Conservation (phyloP, 805 yeast species). For the Wickerhamia fluorescens region DNA sequence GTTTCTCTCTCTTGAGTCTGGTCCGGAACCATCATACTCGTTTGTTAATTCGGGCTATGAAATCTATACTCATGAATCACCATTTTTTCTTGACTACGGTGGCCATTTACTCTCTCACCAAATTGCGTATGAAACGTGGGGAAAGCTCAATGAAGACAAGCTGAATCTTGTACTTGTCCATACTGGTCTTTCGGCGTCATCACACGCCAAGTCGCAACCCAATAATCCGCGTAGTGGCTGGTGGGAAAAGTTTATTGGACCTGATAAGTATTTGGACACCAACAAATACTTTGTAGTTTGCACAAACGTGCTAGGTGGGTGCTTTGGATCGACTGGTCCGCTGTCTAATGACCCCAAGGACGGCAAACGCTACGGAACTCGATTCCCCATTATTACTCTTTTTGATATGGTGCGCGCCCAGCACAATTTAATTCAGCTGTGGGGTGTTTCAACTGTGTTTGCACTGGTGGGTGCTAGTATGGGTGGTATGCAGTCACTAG, state of each 20-base stretch:
- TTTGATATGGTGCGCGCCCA: constrained; percentile 93
- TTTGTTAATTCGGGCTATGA: constrained; percentile 62
- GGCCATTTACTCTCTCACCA: constrained; percentile 66
- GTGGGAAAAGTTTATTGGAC: constrained; percentile 95
- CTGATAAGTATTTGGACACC: constrained; percentile 74
- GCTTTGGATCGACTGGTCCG: constrained; percentile 94
- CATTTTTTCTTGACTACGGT: constrained; percentile 75
- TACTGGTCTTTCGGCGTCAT: constrained; percentile 89
- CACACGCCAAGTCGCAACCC: constrained; percentile 82
- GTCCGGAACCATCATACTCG: constrained; percentile 84
- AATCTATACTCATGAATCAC: constrained; percentile 44
- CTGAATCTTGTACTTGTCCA: constrained; percentile 77
- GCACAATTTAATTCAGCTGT: constrained; percentile 54
- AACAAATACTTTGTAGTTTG: constrained; percentile 76
- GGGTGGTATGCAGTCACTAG: constrained; percentile 99
- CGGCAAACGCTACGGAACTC: constrained; percentile 64
- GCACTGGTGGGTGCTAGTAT: constrained; percentile 88
- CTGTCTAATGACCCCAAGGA: constrained; percentile 70
- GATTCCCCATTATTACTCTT: constrained; percentile 79
- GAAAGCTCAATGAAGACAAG: constrained; percentile 51
- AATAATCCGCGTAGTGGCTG: constrained; percentile 72
- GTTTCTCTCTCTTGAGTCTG: constrained; percentile 44
- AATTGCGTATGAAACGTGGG: constrained; percentile 95
- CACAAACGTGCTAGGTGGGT: constrained; percentile 89
- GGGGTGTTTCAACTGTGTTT: constrained; percentile 57